Percentiles rank a stretch among this genome's conserved stretches.
Conservation (phyloP, 2,329 filamentous ascomycete species). For the Aspergillus awamori region DNA sequence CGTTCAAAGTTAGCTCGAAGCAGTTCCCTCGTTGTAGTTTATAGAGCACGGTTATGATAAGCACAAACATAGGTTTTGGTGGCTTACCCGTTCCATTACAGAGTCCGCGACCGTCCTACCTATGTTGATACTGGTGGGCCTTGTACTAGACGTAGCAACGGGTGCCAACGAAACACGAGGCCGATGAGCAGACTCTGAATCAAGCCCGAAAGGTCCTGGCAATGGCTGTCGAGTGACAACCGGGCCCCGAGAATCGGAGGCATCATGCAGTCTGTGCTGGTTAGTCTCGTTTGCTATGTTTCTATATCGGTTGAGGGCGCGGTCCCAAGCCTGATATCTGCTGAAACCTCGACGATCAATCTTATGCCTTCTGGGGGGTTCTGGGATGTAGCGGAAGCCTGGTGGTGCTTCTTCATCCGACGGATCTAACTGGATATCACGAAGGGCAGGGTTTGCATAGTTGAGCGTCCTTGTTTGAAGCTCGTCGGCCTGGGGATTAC, state of each 20-base stretch:
- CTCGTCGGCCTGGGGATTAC: conserved; percentile 38
- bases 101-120: conserved; percentile 14
- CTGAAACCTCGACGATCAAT: conserved; percentile 49
- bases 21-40: background rate
- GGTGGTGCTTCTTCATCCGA: conserved; percentile 42
- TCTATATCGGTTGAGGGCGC: conserved; percentile 46
- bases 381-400: conserved; percentile 41
- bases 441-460: conserved; percentile 24
- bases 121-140: conserved; percentile 18
- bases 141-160: conserved; percentile 19
- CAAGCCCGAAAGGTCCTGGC: conserved; percentile 20
- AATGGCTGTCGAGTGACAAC: conserved; percentile 22
- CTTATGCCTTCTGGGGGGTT: conserved; percentile 34
- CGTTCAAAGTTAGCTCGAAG: conserved; percentile 31
- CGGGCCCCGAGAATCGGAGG: conserved; percentile 21
- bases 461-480: conserved; percentile 36
- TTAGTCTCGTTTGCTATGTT: conserved; percentile 28
- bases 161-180: conserved; percentile 19
- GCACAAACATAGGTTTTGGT: background rate
- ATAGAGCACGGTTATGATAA: no score
- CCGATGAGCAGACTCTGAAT: conserved; percentile 16
- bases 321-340: conserved; percentile 52
- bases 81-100: conserved; percentile 26
- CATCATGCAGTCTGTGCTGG: conserved; percentile 16
- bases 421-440: conserved; percentile 29